These are phyloP conservation scores for Cladosporium sp. DNA, from an alignment of 2,329 filamentous ascomycete genomes.

Conservation along the genomic window DNA sequence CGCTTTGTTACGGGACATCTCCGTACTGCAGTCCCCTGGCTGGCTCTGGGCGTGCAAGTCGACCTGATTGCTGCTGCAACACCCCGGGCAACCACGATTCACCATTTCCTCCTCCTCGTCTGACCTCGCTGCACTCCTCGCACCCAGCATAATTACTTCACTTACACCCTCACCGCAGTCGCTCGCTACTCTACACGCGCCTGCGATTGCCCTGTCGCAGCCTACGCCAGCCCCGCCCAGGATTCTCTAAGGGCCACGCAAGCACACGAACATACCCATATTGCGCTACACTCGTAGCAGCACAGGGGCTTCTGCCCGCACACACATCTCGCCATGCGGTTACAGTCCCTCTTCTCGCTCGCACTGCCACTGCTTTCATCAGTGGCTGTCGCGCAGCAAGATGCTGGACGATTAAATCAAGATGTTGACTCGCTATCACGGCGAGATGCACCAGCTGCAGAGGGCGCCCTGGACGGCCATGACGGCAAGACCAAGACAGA, in stretches of 20 bases:
- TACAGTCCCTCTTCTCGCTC: slow-evolving; percentile 25
- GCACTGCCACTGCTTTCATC: slow-evolving; percentile 25
- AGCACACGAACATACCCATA: slow-evolving; percentile 2
- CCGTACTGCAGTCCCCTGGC: not conserved
- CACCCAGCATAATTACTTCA: slow-evolving; percentile 9
- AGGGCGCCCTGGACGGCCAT: slow-evolving; percentile 23
- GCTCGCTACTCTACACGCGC: slow-evolving; percentile 4
- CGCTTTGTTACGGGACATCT: not conserved
- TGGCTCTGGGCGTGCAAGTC: not conserved
- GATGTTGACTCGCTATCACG: slow-evolving; percentile 10
- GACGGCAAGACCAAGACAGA: slow-evolving; percentile 36
- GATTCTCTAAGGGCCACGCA: slow-evolving; percentile 12
- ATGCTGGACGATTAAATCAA: slow-evolving; percentile 15
- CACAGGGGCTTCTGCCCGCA: slow-evolving; percentile 21
- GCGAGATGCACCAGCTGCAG: slow-evolving; percentile 16
- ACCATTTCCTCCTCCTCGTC: not conserved
- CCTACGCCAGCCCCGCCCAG: not conserved
- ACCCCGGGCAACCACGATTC: slow-evolving; percentile 1
- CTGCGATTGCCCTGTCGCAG: not conserved
- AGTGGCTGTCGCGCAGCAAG: slow-evolving; percentile 16
- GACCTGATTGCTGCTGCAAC: not conserved
- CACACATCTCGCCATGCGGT: slow-evolving; percentile 24
- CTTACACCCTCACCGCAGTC: slow-evolving; percentile 4
- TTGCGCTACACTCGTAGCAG: not conserved
- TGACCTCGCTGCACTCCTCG: not conserved